Percentiles rank a stretch among this genome's conserved stretches.
Conservation (phyloP, 345 rosid genomes). For the Populus ilicifolia region DNA sequence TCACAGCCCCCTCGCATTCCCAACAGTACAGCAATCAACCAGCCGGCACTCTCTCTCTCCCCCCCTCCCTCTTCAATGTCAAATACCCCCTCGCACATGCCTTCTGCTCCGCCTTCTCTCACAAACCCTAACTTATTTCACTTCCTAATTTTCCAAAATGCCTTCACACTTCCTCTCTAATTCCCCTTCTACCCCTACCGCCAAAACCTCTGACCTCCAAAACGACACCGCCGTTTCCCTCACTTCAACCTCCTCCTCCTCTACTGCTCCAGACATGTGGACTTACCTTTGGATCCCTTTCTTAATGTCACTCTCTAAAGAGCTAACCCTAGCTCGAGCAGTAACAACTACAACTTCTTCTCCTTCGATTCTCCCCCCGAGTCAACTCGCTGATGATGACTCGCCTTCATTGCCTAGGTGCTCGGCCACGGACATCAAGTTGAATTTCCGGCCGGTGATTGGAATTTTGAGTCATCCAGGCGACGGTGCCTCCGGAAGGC, state of each 20-base stretch:
- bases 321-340: constrained; percentile 28
- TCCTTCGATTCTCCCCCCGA: constrained; percentile 41
- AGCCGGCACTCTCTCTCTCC: background rate
- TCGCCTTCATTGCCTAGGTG: constrained; percentile 34
- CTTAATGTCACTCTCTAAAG: constrained; percentile 47
- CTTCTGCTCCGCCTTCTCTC: background rate
- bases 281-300: constrained; percentile 48
- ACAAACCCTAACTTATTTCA: background rate
- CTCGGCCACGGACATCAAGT: constrained; percentile 42
- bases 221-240: constrained; percentile 32
- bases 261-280: constrained; percentile 33
- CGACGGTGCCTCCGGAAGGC: constrained; percentile 81
- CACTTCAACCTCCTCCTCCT: constrained; percentile 19
- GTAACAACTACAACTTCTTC: background rate
- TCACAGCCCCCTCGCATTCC: background rate
- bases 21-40: background rate
- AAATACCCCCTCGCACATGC: background rate
- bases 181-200: constrained; percentile 21
- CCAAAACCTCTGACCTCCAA: constrained; percentile 12
- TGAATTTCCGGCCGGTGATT: constrained; percentile 75
- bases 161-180: constrained; percentile 30
- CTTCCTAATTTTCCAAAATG: constrained; percentile 29
- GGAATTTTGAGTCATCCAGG: constrained; percentile 86
- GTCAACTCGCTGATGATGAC: constrained; percentile 22
- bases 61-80: background rate